Evolutionary conservation across 306 rosid species (phyloP).

Genomic region (Trifolium pratense): DNA sequence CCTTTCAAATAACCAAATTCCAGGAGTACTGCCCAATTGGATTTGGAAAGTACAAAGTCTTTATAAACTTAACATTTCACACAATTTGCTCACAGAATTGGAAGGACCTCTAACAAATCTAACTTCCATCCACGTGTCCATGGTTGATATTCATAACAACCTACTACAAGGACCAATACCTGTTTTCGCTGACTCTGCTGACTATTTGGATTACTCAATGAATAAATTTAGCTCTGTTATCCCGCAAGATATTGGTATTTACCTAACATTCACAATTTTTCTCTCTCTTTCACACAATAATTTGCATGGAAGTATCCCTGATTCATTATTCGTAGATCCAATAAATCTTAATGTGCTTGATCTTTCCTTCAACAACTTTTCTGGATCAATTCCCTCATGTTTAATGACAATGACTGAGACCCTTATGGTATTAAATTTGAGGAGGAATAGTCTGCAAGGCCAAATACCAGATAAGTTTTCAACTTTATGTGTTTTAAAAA

Average conservation of each 20-base stretch:
- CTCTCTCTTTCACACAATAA: conserved; percentile 43
- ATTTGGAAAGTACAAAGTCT: conserved; percentile 49
- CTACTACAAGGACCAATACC: background rate
- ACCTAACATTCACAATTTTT: background rate
- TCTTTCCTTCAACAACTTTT: conserved; percentile 39
- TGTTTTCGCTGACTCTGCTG: background rate
- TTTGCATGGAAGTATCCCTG: conserved; percentile 31
- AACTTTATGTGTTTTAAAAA: conserved; percentile 21
- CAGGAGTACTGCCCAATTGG: conserved; percentile 54
- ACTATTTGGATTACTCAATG: conserved; percentile 45
- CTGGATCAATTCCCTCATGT: conserved; percentile 45
- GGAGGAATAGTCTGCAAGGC: conserved; percentile 36
- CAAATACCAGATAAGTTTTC: conserved; percentile 26
- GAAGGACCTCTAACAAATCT: background rate
- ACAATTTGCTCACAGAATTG: background rate
- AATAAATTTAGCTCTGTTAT: conserved; percentile 43
- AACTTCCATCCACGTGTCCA: background rate
- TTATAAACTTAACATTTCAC: conserved; percentile 44
- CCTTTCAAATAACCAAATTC: conserved; percentile 51
- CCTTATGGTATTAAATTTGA: conserved; percentile 29
- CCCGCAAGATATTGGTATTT: conserved; percentile 23
- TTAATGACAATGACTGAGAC: background rate
- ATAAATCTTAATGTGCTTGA: conserved; percentile 41
- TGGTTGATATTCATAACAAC: background rate
- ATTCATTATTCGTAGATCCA: conserved; percentile 35